Percentiles rank a stretch among this genome's conserved stretches.
Conservation (phyloP, 768 basidiomycete genomes). For the Podaxis rugospora region DNA sequence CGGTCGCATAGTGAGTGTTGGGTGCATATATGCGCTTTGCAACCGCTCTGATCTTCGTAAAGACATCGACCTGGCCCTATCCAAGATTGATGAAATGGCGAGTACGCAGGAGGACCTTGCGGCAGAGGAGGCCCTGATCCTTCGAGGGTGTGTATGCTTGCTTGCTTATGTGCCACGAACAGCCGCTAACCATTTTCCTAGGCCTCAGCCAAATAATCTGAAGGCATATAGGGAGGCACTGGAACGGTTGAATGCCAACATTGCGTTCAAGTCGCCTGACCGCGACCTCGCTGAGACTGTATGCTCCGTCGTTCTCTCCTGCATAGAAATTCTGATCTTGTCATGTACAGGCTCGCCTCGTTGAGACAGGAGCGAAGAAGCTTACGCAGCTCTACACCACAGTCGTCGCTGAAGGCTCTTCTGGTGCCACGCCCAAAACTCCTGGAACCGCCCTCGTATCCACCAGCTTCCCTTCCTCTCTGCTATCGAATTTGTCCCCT, state of each 20-base stretch:
- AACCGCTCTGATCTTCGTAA: neutral
- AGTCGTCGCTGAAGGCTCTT: conserved; percentile 81
- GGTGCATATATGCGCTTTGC: neutral
- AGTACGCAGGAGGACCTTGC: conserved; percentile 73
- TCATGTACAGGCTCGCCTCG: conserved; percentile 50
- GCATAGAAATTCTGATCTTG: neutral
- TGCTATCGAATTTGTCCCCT: conserved; percentile 52
- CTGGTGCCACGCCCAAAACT: conserved; percentile 53
- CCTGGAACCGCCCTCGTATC: conserved; percentile 2
- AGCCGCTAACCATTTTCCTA: conserved; percentile 21
- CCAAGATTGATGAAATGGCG: conserved; percentile 76
- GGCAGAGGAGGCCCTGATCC: conserved; percentile 72
- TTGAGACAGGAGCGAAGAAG: conserved; percentile 83
- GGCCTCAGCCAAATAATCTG: conserved; percentile 69
- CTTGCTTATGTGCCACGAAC: neutral
- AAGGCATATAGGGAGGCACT: conserved; percentile 65
- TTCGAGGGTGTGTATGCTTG: conserved; percentile 56
- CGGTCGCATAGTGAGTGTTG: conserved; percentile 61
- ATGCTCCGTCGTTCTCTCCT: conserved; percentile 1
- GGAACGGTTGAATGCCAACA: conserved; percentile 72
- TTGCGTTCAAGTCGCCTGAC: conserved; percentile 69
- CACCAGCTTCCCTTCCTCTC: conserved; percentile 48
- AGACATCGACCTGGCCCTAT: conserved; percentile 80
- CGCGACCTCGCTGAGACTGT: conserved; percentile 54
- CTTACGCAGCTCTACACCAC: conserved; percentile 81